These are phyloP conservation scores for Phoma sp. DNA, from an alignment of 2,329 filamentous ascomycete genomes.

Conservation along the genomic window DNA sequence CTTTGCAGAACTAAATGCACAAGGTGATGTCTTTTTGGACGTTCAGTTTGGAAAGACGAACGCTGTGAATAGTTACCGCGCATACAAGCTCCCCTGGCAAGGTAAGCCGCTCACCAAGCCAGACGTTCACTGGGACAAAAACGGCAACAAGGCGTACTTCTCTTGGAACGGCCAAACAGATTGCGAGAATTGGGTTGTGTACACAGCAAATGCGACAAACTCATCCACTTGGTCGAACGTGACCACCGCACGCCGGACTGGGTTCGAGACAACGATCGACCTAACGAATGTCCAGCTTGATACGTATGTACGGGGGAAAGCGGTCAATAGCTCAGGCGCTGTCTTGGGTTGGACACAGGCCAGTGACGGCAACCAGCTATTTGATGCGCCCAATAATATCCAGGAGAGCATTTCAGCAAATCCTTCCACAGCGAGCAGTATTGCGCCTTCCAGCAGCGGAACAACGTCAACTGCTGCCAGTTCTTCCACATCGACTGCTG, in stretches of 20 bases:
- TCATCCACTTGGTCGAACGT: constrained; percentile 20
- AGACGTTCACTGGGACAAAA: constrained; percentile 21
- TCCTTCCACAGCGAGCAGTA: neutral
- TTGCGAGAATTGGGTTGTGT: constrained; percentile 36
- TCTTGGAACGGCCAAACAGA: constrained; percentile 40
- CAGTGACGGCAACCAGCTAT: neutral
- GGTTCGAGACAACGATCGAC: neutral
- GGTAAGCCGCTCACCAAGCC: constrained; percentile 28
- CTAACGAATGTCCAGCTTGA: neutral
- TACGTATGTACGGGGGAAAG: neutral
- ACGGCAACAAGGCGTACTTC: constrained; percentile 25
- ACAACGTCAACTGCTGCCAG: neutral
- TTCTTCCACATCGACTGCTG: neutral
- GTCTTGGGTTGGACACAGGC: neutral
- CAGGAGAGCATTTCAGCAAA: neutral
- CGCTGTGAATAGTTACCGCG: constrained; percentile 48
- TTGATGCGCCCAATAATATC: neutral
- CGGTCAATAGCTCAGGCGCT: neutral
- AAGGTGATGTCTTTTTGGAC: constrained; percentile 52
- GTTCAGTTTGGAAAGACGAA: constrained; percentile 50
- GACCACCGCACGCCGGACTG: neutral
- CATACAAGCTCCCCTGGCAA: constrained; percentile 37
- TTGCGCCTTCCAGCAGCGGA: neutral
- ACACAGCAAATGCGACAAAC: constrained; percentile 28
- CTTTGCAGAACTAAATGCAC: constrained; percentile 55